Conservation (phyloP, 441 rosid genomes). For the Gossypium trilobum region DNA sequence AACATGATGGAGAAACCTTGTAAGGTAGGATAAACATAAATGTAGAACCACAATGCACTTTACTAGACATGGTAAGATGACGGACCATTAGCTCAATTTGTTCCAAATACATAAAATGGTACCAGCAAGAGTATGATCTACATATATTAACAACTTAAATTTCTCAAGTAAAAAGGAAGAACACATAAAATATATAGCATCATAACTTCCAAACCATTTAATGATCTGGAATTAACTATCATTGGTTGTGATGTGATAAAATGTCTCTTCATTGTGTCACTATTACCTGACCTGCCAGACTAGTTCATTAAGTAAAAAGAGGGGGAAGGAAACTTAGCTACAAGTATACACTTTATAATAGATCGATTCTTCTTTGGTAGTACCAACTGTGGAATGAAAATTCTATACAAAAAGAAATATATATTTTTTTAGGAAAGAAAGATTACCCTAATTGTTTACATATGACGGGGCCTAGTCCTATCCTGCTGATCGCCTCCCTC, state of each 20-base stretch:
- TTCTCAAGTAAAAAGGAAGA: not conserved
- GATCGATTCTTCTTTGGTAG: no score
- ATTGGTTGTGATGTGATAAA: not conserved
- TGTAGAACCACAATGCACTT: constrained; percentile 64
- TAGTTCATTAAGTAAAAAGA: not conserved
- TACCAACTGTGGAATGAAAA: not conserved
- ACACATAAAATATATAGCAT: not conserved
- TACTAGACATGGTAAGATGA: constrained; percentile 70
- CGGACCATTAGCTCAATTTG: constrained; percentile 97
- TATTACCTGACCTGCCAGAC: not conserved
- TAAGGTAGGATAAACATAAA: constrained; percentile 81
- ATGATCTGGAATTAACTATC: not conserved
- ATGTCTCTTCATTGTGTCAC: not conserved
- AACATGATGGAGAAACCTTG: constrained; percentile 48
- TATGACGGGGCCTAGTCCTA: constrained; percentile 89
- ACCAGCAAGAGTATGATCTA: not conserved
- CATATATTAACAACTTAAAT: not conserved
- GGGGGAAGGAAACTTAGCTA: not conserved
- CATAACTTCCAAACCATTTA: not conserved
- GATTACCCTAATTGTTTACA: constrained; percentile 80
- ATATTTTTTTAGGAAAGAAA: not conserved
- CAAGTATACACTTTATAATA: no score
- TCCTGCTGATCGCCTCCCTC: constrained; percentile 19
- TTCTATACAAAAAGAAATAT: not conserved
- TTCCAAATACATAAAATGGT: not conserved